Base-by-base conservation (phyloP, 768 basidiomycete genomes). In the Clitopilus hobsonii region DNA sequence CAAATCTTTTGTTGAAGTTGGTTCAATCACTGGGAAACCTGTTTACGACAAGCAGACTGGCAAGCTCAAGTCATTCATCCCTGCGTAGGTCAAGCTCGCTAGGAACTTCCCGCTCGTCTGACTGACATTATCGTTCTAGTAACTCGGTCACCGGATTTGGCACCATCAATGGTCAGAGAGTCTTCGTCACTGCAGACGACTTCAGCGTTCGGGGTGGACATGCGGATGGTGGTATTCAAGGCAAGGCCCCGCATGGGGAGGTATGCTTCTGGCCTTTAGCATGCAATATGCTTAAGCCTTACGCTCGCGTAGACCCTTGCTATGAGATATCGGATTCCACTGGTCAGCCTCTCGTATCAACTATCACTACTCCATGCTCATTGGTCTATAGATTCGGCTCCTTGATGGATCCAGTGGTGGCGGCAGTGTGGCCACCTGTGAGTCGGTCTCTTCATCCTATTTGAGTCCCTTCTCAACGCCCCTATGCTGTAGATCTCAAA, bases 151-250 rank as follows among this genome's bases (percentile, higher is more conserved):
- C 67, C 23, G 74, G 74, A 1, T 75, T 68, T 61, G 74, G 72
- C 11, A 63, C 59, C 41, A 54, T 74, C 20, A 49, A 66, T 49
- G 63, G 63, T 1, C 69, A 69, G 16, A 73, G 68, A 54, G 72
- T 75, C 1, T 75, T 74, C 54, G 57, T 75, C 8, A 71, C 70
- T 2, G 72, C 74, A 11, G 72, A 75, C 28, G 74, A 75, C 54
- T 75, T 75, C 52, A 75, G 72, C 58, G 74, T 75, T 13, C 63
- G 74, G 54, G 74, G 74, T 3, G 74, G 74, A 20, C 74, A 75
- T 65, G 74, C 74, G 11, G 74, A 75, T 60, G 74, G 74, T 50
- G 72, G 72, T 11, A 74, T 75, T 51, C 61, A 62, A 20, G 67
- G 64, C 55, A 75, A 74, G 54, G 72, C 74, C 3, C 66, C 66